phyloP scores from a whole-genome alignment of 2,329 filamentous ascomycete genomes.

The Teratosphaeria nubilosa region DNA sequence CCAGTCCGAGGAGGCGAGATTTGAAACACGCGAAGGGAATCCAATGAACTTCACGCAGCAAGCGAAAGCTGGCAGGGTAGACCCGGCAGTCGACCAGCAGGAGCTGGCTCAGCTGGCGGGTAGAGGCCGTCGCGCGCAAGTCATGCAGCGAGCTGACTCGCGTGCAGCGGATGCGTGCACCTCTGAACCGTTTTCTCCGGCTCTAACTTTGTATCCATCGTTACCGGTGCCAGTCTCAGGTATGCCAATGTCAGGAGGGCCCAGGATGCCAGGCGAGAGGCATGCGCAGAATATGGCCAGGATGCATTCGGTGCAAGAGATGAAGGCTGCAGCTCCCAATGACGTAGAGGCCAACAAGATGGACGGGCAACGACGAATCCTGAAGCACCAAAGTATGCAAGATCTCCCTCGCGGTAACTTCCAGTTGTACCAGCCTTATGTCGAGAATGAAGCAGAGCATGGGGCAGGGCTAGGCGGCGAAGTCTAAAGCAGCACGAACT shows the following conservation, averaged over 20 bases:
- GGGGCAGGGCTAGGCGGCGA: conserved; percentile 6
- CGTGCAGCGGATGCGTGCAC: neutral
- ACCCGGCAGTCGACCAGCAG: neutral
- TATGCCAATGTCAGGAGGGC: neutral
- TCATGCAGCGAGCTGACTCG: neutral
- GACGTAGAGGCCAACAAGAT: neutral
- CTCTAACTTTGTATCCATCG: conserved; percentile 6
- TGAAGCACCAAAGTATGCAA: conserved; percentile 11
- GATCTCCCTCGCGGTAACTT: conserved; percentile 8
- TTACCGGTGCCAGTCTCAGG: conserved; percentile 9
- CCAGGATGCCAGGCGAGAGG: neutral
- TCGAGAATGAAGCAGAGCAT: conserved; percentile 12
- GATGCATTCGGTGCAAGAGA: conserved; percentile 6
- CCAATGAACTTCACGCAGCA: neutral
- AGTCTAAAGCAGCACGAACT: neutral
- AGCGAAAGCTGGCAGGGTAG: neutral
- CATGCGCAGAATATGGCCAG: neutral
- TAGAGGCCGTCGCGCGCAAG: neutral
- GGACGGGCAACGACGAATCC: neutral
- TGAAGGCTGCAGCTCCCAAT: neutral
- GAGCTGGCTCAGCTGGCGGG: neutral
- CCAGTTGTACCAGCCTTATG: conserved; percentile 17
- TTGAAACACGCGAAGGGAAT: neutral
- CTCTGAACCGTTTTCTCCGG: neutral
- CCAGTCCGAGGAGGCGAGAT: neutral